phyloP scores from a whole-genome alignment of 2,329 filamentous ascomycete species.

The Calycina herbarum region DNA sequence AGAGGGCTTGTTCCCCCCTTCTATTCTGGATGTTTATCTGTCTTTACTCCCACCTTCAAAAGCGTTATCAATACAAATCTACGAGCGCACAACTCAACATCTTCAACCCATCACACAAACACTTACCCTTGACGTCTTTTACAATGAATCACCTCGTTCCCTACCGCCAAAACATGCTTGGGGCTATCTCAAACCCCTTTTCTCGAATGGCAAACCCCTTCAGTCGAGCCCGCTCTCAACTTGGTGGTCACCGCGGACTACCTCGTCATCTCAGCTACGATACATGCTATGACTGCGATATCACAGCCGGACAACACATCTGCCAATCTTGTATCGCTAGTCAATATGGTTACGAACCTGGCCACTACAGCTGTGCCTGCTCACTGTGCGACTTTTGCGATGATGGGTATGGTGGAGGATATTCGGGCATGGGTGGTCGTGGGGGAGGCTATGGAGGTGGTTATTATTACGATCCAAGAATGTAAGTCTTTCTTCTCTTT shows the following conservation, averaged over 20 bases:
- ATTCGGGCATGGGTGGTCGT: background rate
- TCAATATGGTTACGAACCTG: constrained; percentile 1
- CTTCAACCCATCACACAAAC: background rate
- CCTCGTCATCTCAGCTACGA: constrained; percentile 11
- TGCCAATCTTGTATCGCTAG: constrained; percentile 10
- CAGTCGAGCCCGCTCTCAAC: background rate
- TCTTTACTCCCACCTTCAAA: background rate
- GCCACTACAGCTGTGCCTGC: constrained; percentile 9
- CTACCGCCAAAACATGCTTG: background rate
- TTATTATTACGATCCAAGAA: constrained; percentile 2
- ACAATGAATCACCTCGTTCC: background rate
- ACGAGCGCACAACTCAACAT: background rate
- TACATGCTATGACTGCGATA: constrained; percentile 14
- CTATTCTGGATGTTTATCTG: background rate
- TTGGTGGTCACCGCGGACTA: constrained; percentile 2
- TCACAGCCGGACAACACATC: constrained; percentile 5
- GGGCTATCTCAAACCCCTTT: background rate
- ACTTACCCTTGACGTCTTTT: background rate
- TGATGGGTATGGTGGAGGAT: constrained; percentile 5
- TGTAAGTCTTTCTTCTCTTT: background rate
- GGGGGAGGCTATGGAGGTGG: constrained; percentile 5
- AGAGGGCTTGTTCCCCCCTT: background rate
- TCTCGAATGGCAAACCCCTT: background rate
- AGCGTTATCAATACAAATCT: background rate
- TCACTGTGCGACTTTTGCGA: constrained; percentile 13